Evolutionary conservation across 345 rosid species (phyloP).

Genomic region (Euphorbia pulcherrima): DNA sequence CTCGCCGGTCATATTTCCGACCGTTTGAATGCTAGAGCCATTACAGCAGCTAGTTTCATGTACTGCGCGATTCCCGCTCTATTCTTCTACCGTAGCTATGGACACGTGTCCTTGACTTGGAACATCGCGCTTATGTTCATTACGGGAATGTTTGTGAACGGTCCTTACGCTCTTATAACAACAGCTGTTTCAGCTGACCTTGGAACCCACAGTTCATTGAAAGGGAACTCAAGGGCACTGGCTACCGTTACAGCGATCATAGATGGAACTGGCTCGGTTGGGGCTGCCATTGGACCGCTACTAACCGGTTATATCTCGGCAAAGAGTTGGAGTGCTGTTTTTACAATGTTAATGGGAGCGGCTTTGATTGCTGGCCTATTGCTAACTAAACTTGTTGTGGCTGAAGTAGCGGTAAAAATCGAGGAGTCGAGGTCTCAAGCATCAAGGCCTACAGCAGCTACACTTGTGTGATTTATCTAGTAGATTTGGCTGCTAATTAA

Average conservation of each 20-base stretch:
- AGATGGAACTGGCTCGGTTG: conserved; percentile 95
- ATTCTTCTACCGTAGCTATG: conserved; percentile 74
- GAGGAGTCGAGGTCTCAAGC: conserved; percentile 41
- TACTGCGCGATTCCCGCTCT: conserved; percentile 88
- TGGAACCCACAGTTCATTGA: conserved; percentile 87
- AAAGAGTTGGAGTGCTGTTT: conserved; percentile 82
- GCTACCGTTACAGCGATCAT: conserved; percentile 97
- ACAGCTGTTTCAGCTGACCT: conserved; percentile 94
- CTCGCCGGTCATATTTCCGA: conserved; percentile 93
- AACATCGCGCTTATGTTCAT: conserved; percentile 70
- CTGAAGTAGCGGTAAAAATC: conserved; percentile 70
- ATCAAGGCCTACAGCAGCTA: conserved; percentile 22
- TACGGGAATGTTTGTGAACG: conserved; percentile 87
- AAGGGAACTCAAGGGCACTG: conserved; percentile 82
- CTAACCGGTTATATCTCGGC: conserved; percentile 85
- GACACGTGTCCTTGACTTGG: conserved; percentile 56
- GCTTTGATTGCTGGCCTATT: conserved; percentile 76
- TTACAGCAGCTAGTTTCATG: conserved; percentile 91
- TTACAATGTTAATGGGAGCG: conserved; percentile 87
- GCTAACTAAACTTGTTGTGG: conserved; percentile 68
- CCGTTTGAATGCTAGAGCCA: conserved; percentile 70
- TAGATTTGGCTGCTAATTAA: too few relatives aligned
- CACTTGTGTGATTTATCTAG: conserved; percentile 21
- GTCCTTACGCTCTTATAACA: conserved; percentile 90
- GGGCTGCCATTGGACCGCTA: conserved; percentile 94